Evolutionary conservation across 2,329 filamentous ascomycete species (phyloP), one percentile per base, ranked within the genome.

Genomic region (Neofusicoccum ribis): DNA sequence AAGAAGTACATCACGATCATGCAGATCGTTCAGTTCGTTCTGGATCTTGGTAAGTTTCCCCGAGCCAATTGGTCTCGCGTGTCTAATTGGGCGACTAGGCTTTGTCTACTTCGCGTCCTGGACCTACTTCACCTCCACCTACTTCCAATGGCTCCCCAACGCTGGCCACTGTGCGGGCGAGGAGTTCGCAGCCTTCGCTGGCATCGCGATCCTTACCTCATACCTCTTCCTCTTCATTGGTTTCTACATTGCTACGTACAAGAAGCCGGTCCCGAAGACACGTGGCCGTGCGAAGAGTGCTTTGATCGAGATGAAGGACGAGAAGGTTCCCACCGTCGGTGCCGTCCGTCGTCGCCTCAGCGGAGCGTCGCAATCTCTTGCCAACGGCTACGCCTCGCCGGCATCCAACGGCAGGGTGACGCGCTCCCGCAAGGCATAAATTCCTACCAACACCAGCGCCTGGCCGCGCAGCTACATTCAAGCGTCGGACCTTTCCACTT

Each of bases 31-130:
- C 94, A 98, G 80, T 98, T 98, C 83, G 87, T 98, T 78, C 94
- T 98, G 79, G 94, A 97, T 81, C 90, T 98, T 68, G 93, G 91
- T 93, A 87, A 76, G 89, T 20, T 31, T 31, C 0, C 14, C 27
- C n/a, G 6, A 9, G 23, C n/a, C 39, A 20, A 20, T 9, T 17
- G 8, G n/a, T 23, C 1, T 11, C 17, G n/a, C 11, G 14, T 14
- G 6, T 17, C 60, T 51, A 46, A 52, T 31, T 17, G 20, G 14
- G 27, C 5, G 12, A 8, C 12, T 68, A 94, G 91, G 92, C 74
- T 98, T 98, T 79, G 92, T 98, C 79, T 98, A 98, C 88, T 98
- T 97, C 76, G 94, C 93, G 61, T 96, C 94, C n/a, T 98, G 94
- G 86, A 97, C 93, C 72, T 98, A 98, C 86, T 97, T 97, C 85